Percentiles rank a stretch among this genome's conserved stretches.
These are phyloP conservation scores for Phytophthora syringae DNA, from an alignment of 352 stramenopile genomes.

Conservation along the genomic window DNA sequence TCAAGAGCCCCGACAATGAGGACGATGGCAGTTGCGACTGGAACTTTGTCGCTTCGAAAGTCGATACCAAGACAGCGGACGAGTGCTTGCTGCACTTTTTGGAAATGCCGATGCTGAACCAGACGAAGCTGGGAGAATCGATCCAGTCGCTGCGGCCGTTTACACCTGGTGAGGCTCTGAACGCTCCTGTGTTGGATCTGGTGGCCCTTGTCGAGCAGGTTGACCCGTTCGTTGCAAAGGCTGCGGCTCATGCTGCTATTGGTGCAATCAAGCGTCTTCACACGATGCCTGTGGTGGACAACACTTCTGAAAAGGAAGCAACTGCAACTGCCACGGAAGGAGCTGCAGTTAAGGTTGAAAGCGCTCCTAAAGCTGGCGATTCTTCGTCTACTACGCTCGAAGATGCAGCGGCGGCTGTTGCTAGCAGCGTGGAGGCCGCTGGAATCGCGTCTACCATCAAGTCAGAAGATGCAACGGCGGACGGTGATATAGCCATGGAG, in stretches of 20 bases:
- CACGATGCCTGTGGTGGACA: slow-evolving; percentile 34
- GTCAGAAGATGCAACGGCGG: slow-evolving; percentile 30
- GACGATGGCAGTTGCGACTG: slow-evolving; percentile 66
- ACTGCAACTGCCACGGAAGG: not conserved
- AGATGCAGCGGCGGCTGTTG: slow-evolving; percentile 47
- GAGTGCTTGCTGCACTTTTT: slow-evolving; percentile 85
- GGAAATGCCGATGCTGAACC: slow-evolving; percentile 64
- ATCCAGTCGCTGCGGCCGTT: slow-evolving; percentile 45
- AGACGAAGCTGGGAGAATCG: slow-evolving; percentile 7
- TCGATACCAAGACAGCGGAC: slow-evolving; percentile 73
- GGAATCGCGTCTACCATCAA: slow-evolving; percentile 53
- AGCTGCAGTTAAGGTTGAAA: slow-evolving; percentile 22
- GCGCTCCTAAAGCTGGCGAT: slow-evolving; percentile 5
- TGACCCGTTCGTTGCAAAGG: slow-evolving; percentile 76
- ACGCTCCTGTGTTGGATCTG: slow-evolving; percentile 64
- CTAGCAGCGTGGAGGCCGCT: slow-evolving; percentile 40
- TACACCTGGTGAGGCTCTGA: slow-evolving; percentile 53
- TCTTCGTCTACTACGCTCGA: slow-evolving; percentile 37
- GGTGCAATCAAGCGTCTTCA: slow-evolving; percentile 70
- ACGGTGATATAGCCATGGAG: slow-evolving; percentile 61
- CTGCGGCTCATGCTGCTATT: slow-evolving; percentile 71
- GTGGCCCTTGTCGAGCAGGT: slow-evolving; percentile 57
- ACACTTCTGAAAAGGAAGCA: not conserved
- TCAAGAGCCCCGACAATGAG: slow-evolving; percentile 19
- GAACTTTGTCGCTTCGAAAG: slow-evolving; percentile 75